Percentiles rank a stretch among this genome's conserved stretches.
Evolutionary conservation across 108 stramenopile genomes (phyloP).

Genomic region (Cyclotella distinguenda): DNA sequence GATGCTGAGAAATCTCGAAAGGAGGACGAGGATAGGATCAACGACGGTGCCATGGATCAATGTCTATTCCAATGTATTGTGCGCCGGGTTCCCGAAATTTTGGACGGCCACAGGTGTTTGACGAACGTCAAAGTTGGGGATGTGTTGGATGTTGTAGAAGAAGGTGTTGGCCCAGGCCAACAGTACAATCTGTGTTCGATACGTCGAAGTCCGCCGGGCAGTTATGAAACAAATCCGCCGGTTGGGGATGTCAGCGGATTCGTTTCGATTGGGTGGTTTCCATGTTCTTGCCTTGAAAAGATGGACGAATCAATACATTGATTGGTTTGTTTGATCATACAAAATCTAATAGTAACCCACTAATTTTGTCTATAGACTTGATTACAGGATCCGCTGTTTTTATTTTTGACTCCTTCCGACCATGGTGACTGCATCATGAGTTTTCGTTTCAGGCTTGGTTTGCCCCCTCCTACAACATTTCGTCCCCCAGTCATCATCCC

Average conservation of each 20-base stretch:
- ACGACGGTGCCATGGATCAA: slow-evolving; percentile 5
- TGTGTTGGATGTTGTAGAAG: slow-evolving; percentile 69
- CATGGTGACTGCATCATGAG: too few relatives aligned
- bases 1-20: slow-evolving; percentile 27
- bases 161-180: slow-evolving; percentile 68
- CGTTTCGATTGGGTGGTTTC: slow-evolving; percentile 76
- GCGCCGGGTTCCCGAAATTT: slow-evolving; percentile 33
- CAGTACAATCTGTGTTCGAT: slow-evolving; percentile 77
- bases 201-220: neutral
- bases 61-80: slow-evolving; percentile 51
- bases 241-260: slow-evolving; percentile 6
- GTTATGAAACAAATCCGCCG: neutral
- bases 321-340: too few relatives aligned
- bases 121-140: slow-evolving; percentile 62
- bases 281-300: slow-evolving; percentile 59
- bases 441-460: too few relatives aligned
- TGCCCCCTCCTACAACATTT: too few relatives aligned
- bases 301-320: too few relatives aligned
- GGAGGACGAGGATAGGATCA: slow-evolving; percentile 9
- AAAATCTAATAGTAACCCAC: too few relatives aligned
- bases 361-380: too few relatives aligned
- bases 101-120: slow-evolving; percentile 56
- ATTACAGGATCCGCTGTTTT: too few relatives aligned
- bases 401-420: too few relatives aligned
- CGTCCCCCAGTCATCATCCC: too few relatives aligned